Evolutionary conservation across 176 grass and related monocot genomes (phyloP).

Genomic region (Areca catechu): DNA sequence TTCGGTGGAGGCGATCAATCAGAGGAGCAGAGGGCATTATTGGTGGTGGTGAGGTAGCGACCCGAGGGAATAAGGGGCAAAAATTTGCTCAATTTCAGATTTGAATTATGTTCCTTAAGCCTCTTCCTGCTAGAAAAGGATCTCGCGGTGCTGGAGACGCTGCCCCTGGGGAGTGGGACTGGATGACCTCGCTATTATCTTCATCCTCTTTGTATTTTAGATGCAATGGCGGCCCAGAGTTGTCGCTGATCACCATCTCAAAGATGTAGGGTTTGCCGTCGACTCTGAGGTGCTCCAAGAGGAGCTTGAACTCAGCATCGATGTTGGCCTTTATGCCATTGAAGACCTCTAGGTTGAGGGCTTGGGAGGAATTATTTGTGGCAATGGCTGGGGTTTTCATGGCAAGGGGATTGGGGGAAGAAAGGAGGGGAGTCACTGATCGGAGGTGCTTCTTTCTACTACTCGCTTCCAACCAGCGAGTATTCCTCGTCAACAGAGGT

Average conservation of each 20-base stretch:
- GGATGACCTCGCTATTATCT: background rate
- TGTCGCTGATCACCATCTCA: constrained; percentile 20
- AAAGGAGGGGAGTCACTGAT: too few relatives aligned
- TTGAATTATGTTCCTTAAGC: background rate
- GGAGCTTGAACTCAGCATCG: constrained; percentile 54
- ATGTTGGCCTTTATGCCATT: constrained; percentile 1
- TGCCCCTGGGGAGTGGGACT: background rate
- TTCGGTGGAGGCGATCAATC: too few relatives aligned
- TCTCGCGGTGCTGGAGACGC: background rate
- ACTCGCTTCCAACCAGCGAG: too few relatives aligned
- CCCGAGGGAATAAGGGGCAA: background rate
- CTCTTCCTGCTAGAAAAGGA: background rate
- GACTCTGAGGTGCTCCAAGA: constrained; percentile 39
- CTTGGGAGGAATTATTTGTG: too few relatives aligned
- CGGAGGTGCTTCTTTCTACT: too few relatives aligned
- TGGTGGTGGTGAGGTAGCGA: too few relatives aligned
- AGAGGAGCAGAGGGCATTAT: too few relatives aligned
- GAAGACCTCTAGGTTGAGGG: too few relatives aligned
- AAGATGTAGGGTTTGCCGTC: constrained; percentile 39
- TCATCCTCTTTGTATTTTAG: constrained; percentile 36
- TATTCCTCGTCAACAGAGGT: too few relatives aligned
- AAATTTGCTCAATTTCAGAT: background rate
- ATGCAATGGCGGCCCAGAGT: constrained; percentile 1
- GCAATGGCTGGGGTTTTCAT: too few relatives aligned
- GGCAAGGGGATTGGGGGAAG: too few relatives aligned